Evolutionary conservation across 139 green algal species (phyloP).

Genomic region (Choricystis sp.): DNA sequence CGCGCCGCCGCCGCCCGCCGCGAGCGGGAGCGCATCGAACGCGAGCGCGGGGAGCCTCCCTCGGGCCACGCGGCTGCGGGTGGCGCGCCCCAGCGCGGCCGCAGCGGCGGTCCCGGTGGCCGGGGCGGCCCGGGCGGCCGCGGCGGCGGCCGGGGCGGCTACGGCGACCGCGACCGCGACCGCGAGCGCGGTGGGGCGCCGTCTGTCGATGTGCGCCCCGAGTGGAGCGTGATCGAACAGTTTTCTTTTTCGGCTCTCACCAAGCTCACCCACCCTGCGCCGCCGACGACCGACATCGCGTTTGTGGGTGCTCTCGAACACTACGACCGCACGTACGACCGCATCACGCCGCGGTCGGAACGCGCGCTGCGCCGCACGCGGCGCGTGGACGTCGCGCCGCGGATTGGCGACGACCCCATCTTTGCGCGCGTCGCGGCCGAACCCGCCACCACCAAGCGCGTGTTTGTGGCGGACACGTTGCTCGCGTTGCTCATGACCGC

Average conservation of each 20-base stretch:
- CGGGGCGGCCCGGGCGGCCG: constrained; percentile 9
- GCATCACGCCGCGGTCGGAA: constrained; percentile 63
- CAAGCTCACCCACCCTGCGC: constrained; percentile 59
- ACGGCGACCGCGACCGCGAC: background rate
- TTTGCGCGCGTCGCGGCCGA: constrained; percentile 51
- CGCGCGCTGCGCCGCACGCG: constrained; percentile 53
- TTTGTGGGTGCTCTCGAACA: constrained; percentile 54
- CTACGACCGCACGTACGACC: constrained; percentile 84
- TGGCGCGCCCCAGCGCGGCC: constrained; percentile 1
- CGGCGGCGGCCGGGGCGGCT: constrained; percentile 6
- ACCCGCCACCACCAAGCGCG: constrained; percentile 25
- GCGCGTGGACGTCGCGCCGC: constrained; percentile 51
- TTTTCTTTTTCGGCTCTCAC: constrained; percentile 61
- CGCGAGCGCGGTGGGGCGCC: constrained; percentile 6
- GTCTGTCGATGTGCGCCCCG: constrained; percentile 80
- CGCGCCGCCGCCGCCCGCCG: background rate
- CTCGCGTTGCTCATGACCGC: constrained; percentile 90
- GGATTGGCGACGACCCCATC: constrained; percentile 79
- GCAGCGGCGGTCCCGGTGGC: constrained; percentile 1
- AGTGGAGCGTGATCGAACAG: constrained; percentile 90
- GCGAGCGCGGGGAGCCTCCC: background rate
- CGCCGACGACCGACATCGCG: constrained; percentile 26
- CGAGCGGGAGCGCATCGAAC: background rate
- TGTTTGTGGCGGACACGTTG: constrained; percentile 87
- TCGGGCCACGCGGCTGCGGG: too few species aligned